Percentiles rank a stretch among this genome's conserved stretches.
Evolutionary conservation across 2,329 filamentous ascomycete species (phyloP).

Genomic region (Aciculosporium take): DNA sequence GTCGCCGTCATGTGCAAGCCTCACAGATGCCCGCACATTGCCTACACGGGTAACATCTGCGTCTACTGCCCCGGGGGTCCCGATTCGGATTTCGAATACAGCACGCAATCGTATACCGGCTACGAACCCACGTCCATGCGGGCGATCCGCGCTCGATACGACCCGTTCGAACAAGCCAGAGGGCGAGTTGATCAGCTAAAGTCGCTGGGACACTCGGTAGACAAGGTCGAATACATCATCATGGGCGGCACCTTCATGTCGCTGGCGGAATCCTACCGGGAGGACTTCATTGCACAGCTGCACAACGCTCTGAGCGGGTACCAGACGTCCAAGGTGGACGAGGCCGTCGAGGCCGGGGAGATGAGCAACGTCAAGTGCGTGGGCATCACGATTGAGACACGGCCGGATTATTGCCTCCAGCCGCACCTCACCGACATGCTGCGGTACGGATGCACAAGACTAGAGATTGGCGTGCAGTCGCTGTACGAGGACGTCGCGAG

Average conservation of each 20-base stretch:
- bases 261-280: constrained; percentile 71
- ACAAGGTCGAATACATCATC: constrained; percentile 99
- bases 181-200: constrained; percentile 95
- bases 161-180: constrained; percentile 93
- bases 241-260: constrained; percentile 99
- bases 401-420: constrained; percentile 91
- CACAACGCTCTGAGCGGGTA: constrained; percentile 97
- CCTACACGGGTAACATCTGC: constrained; percentile 97
- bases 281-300: constrained; percentile 87
- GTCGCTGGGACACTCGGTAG: constrained; percentile 85
- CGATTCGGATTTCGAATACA: constrained; percentile 98
- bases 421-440: constrained; percentile 94
- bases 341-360: constrained; percentile 84
- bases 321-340: constrained; percentile 84
- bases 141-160: constrained; percentile 89
- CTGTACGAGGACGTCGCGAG: constrained; percentile 97
- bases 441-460: constrained; percentile 87
- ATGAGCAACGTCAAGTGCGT: constrained; percentile 98
- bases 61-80: constrained; percentile 97
- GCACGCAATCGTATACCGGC: constrained; percentile 95
- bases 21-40: constrained; percentile 92
- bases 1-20: constrained; percentile 99
- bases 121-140: constrained; percentile 99
- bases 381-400: constrained; percentile 94
- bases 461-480: constrained; percentile 92